A percentile compares a stretch with the other conserved stretches of the same genome.
Conservation (phyloP, 106 monocot species). For the Acorus gramineus region DNA sequence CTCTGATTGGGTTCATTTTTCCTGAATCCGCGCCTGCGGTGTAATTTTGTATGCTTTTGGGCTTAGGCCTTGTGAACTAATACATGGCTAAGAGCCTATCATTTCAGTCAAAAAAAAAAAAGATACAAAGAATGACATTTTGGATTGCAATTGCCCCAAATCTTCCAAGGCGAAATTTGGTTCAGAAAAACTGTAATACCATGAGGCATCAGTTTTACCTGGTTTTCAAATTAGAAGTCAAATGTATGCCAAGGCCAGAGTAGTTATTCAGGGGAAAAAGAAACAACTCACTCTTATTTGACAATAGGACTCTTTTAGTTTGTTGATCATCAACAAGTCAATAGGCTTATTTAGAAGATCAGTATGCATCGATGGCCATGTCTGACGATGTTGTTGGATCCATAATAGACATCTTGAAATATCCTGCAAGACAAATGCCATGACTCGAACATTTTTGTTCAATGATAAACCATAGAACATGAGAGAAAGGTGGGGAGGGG, state of each 20-base stretch:
- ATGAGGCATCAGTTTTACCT: too few species aligned
- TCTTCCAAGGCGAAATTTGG: too few species aligned
- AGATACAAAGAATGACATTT: background rate
- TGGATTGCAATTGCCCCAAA: background rate
- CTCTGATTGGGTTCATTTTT: too few species aligned
- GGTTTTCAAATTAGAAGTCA: too few species aligned
- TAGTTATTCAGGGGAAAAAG: background rate
- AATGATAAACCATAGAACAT: background rate
- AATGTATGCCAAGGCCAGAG: background rate
- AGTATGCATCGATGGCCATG: constrained; percentile 73
- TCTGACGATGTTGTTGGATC: constrained; percentile 61
- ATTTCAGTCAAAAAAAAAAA: constrained; percentile 1
- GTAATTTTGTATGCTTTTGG: too few species aligned
- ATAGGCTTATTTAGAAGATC: constrained; percentile 63
- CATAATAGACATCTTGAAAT: constrained; percentile 90
- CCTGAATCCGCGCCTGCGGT: too few species aligned
- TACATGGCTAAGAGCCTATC: too few species aligned
- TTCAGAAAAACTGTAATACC: too few species aligned
- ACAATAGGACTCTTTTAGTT: constrained; percentile 78
- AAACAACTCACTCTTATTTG: constrained; percentile 63
- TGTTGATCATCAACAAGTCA: constrained; percentile 89
- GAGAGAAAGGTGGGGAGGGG: background rate
- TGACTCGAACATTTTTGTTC: background rate
- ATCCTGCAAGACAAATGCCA: constrained; percentile 39
- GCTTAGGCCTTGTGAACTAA: too few species aligned